These are phyloP conservation scores for Biscutella laevigata DNA, from an alignment of 441 rosid species.

Conservation along the genomic window DNA sequence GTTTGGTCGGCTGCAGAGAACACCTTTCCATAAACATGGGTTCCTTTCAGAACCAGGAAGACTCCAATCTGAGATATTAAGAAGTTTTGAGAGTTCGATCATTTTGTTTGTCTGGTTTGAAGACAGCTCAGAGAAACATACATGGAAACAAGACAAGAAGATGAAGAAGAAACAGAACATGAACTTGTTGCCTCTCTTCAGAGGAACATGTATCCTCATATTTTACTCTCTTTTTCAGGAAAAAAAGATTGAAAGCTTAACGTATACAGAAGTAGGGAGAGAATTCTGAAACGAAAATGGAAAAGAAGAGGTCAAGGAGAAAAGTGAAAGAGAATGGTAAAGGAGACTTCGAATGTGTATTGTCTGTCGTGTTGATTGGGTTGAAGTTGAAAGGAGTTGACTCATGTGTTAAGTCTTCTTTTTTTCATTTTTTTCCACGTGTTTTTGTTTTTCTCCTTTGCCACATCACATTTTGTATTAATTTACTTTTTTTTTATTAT, in stretches of 20 bases:
- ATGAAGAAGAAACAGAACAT: constrained; percentile 11
- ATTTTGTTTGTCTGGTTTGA: constrained; percentile 35
- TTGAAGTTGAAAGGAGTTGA: constrained; percentile 7
- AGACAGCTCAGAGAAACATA: constrained; percentile 29
- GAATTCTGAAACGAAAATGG: neutral
- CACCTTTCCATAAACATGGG: constrained; percentile 57
- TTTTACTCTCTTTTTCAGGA: neutral
- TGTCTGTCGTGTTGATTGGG: constrained; percentile 18
- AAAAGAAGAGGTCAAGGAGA: neutral
- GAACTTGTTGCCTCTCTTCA: constrained; percentile 10
- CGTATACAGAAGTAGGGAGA: neutral
- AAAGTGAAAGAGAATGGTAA: neutral
- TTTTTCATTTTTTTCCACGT: neutral
- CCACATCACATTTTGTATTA: neutral
- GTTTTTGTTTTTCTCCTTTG: neutral
- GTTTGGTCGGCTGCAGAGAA: constrained; percentile 36
- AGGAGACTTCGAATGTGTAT: neutral
- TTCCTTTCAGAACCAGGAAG: constrained; percentile 22
- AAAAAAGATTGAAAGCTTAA: constrained; percentile 10
- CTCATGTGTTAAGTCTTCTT: constrained; percentile 1
- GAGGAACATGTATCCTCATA: constrained; percentile 12
- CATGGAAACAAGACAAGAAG: constrained; percentile 23
- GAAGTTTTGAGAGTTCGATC: constrained; percentile 31
- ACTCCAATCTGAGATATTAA: constrained; percentile 35
- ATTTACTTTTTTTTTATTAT: neutral